Evolutionary conservation across 257 asterid species (phyloP).

Genomic region (Sherardia arvensis): DNA sequence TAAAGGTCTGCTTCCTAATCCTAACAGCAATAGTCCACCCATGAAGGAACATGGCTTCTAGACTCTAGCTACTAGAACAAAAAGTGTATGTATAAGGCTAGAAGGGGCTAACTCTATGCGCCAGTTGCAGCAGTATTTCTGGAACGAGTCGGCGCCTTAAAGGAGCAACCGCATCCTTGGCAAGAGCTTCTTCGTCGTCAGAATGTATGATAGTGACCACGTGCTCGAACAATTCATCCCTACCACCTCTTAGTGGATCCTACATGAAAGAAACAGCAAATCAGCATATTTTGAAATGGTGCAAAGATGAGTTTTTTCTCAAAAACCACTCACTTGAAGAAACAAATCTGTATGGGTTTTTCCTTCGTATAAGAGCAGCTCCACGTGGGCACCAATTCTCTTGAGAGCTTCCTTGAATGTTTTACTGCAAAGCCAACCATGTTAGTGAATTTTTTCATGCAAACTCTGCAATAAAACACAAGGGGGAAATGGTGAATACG

Average conservation of each 20-base stretch:
- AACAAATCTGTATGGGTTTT: slow-evolving; percentile 92
- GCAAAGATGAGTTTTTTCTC: neutral
- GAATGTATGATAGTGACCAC: slow-evolving; percentile 64
- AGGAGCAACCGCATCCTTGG: slow-evolving; percentile 58
- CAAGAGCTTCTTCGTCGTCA: slow-evolving; percentile 65
- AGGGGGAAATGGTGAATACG: neutral
- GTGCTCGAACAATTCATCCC: slow-evolving; percentile 71
- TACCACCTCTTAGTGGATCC: slow-evolving; percentile 97
- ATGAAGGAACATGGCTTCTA: neutral
- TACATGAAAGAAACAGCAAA: slow-evolving; percentile 16
- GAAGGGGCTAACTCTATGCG: slow-evolving; percentile 71
- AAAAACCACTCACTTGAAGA: slow-evolving; percentile 57
- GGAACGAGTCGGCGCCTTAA: slow-evolving; percentile 75
- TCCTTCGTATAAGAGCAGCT: slow-evolving; percentile 61
- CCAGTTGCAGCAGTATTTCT: slow-evolving; percentile 58
- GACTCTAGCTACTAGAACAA: neutral
- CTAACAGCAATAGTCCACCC: neutral
- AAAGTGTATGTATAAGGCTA: slow-evolving; percentile 12
- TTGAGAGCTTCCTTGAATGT: slow-evolving; percentile 49
- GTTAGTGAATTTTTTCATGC: neutral
- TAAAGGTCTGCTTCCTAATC: neutral
- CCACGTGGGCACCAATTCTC: slow-evolving; percentile 61
- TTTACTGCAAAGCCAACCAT: slow-evolving; percentile 38
- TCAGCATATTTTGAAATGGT: neutral
- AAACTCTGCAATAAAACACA: neutral